phyloP scores from a whole-genome alignment of 1,284 basidiomycete genomes.

The Apiotrichum gamsii region DNA sequence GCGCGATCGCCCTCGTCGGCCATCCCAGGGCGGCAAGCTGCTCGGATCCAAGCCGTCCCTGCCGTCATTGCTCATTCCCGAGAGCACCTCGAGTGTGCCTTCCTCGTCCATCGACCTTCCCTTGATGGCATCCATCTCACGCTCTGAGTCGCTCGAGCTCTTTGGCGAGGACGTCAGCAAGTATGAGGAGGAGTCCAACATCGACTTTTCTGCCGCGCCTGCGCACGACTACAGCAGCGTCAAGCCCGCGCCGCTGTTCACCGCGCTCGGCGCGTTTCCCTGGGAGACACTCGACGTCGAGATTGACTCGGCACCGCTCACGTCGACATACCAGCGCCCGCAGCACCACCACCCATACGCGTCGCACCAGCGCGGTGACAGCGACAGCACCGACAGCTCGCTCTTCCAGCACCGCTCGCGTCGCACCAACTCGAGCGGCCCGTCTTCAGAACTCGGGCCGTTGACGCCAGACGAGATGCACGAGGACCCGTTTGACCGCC shows the following conservation, averaged over 20 bases:
- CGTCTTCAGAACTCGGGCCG: slow-evolving; percentile 4
- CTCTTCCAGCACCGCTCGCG: not conserved
- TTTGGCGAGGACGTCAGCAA: too few species aligned
- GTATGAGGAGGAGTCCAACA: not conserved
- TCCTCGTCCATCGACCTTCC: too few species aligned
- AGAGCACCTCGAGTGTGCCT: too few species aligned
- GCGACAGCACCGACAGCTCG: not conserved
- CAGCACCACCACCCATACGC: too few species aligned
- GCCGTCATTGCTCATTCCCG: too few species aligned
- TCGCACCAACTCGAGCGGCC: not conserved
- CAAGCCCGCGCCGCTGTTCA: not conserved
- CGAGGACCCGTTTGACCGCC: slow-evolving; percentile 48
- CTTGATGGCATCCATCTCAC: too few species aligned
- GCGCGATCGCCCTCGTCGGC: not conserved
- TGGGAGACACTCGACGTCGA: not conserved
- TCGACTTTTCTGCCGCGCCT: not conserved
- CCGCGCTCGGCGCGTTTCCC: not conserved
- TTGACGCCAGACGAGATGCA: slow-evolving; percentile 7
- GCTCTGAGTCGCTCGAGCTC: too few species aligned
- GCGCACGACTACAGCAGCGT: not conserved
- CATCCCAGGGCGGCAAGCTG: not conserved
- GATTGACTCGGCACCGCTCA: too few species aligned
- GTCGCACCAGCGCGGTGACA: not conserved
- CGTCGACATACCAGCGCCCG: too few species aligned
- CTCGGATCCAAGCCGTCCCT: not conserved